Evolutionary conservation across 768 basidiomycete genomes (phyloP).

Genomic region (Lenzites betulinus): DNA sequence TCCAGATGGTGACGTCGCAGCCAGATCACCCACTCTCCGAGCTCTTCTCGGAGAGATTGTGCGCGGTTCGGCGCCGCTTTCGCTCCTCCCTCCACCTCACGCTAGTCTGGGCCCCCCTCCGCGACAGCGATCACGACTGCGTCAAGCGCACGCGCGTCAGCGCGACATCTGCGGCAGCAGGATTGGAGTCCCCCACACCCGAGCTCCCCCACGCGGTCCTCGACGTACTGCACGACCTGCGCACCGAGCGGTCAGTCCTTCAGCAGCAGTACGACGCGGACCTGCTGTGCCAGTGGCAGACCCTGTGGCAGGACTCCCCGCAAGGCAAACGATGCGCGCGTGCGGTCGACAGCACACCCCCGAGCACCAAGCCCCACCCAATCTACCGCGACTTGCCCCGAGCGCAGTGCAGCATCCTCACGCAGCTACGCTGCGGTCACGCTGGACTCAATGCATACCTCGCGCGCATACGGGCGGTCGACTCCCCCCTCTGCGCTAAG

Average conservation of each 20-base stretch:
- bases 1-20: not conserved
- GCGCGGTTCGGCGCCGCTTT: not conserved
- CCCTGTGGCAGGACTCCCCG: not conserved
- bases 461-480: not conserved
- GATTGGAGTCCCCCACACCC: not conserved
- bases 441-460: constrained; percentile 1
- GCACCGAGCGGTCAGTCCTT: not conserved
- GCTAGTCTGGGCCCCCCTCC: constrained; percentile 3
- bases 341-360: not conserved
- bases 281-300: not conserved
- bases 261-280: not conserved
- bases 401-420: not conserved
- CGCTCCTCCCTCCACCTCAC: not conserved
- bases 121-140: not conserved
- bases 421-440: constrained; percentile 1
- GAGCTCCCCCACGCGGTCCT: not conserved
- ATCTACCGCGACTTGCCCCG: not conserved
- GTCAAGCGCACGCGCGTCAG: not conserved
- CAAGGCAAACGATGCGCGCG: constrained; percentile 1
- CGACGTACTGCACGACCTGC: not conserved
- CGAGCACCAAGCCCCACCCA: not conserved
- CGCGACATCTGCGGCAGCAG: not conserved
- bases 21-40: not conserved
- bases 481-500: not conserved
- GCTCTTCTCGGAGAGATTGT: not conserved